Evolutionary conservation across 345 rosid species (phyloP), one percentile per base, ranked within the genome.

Genomic region (Hypericum androsaemum): DNA sequence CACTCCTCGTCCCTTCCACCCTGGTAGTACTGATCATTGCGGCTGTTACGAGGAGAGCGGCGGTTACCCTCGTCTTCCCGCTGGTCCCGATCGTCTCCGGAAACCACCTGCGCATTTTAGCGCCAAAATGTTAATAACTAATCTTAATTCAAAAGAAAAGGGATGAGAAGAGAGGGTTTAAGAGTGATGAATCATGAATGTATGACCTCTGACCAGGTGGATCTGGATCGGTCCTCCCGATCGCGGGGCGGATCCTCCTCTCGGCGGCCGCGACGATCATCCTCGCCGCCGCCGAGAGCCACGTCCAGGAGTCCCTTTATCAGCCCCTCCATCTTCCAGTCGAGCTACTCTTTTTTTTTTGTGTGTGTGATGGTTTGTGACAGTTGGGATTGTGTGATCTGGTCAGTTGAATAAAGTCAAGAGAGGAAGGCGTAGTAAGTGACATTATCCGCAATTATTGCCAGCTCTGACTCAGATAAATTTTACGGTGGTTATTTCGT

Each of bases 131-230:
- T 13, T 9, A 7, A 13, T 14, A 10, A n/a, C 39, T 10, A n/a
- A n/a, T 32, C 12, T 7, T 13, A 45, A 52, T 52, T 38, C 40
- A 38, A 7, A n/a, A 17, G 6, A 41, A 3, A 38, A 43, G 11
- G 37, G 22, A 10, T 16, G 44, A 28, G 15, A 12, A 50, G 38
- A 7, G 10, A 12, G 12, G 10, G 41, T 17, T 1, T 41, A 12
- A 9, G 39, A 39, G 42, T 36, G 58, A 62, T 37, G 37, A 5
- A 6, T 36, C 52, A 62, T 37, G 37, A 5, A 6, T 5, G 4
- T 41, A 57, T 37, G 16, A 76, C 95, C 80, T 82, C 53, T 11
- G 95, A 88, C 97, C 95, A 83, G 48, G 66, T 68, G 67, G 90
- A 83, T 81, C 88, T 74, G 60, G 89, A 70, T 22, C 73, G 87